Percentiles rank a stretch among this genome's conserved stretches.
Conservation (phyloP, 768 basidiomycete genomes). For the Mycena polygramma region DNA sequence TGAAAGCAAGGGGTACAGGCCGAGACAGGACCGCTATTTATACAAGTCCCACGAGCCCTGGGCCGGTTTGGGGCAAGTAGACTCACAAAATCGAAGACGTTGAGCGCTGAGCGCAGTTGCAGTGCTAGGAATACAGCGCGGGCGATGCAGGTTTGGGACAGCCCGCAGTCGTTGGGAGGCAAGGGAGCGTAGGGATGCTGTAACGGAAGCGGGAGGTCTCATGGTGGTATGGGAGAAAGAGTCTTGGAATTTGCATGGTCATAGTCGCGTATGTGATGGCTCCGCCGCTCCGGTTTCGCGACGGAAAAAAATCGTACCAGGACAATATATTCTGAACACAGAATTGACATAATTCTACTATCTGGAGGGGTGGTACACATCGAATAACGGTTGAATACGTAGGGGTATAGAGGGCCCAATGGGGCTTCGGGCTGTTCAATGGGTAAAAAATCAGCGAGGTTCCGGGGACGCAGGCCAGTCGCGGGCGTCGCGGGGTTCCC, state of each 20-base stretch:
- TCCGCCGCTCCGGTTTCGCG: background rate
- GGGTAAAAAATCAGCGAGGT: too few species aligned
- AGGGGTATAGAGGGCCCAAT: too few species aligned
- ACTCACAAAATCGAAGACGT: background rate
- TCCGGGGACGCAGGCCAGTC: too few species aligned
- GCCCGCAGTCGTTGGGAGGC: constrained; percentile 14
- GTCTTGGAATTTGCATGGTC: background rate
- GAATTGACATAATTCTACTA: too few species aligned
- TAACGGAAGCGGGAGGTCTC: constrained; percentile 11
- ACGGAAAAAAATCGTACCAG: too few species aligned
- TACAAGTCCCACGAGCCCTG: background rate
- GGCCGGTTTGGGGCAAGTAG: too few species aligned
- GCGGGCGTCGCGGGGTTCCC: too few species aligned
- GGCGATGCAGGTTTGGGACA: constrained; percentile 7
- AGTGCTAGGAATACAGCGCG: background rate
- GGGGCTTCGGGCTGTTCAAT: too few species aligned
- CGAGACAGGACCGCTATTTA: constrained; percentile 4
- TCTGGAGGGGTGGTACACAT: too few species aligned
- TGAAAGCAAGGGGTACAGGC: background rate
- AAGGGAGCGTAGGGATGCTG: constrained; percentile 14
- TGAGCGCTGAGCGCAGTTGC: background rate
- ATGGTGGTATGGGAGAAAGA: constrained; percentile 12
- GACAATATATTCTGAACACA: too few species aligned
- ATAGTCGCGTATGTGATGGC: too few species aligned
- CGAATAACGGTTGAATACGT: too few species aligned